Percentiles rank a stretch among this genome's conserved stretches.
phyloP scores from a whole-genome alignment of 352 stramenopile genomes.

The Phytophthora rubi region DNA sequence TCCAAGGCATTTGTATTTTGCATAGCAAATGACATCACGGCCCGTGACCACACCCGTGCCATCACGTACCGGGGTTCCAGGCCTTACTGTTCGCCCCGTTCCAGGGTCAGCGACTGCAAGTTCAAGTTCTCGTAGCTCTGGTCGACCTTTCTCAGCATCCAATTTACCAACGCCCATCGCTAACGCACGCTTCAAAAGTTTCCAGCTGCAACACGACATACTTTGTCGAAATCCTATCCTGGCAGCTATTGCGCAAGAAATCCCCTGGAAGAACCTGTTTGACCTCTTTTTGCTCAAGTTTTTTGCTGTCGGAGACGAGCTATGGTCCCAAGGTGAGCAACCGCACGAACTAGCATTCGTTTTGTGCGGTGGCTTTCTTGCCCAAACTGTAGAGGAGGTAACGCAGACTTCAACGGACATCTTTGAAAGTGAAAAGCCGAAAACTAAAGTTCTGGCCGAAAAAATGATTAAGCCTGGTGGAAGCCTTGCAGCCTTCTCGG shows the following conservation, averaged over 20 bases:
- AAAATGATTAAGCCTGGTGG: slow-evolving; percentile 54
- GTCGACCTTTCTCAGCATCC: slow-evolving; percentile 52
- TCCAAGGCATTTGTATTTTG: background rate
- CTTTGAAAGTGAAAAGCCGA: slow-evolving; percentile 21
- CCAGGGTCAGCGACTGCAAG: slow-evolving; percentile 9
- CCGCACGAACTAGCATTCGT: slow-evolving; percentile 56
- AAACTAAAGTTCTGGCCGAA: slow-evolving; percentile 38
- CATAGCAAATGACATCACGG: slow-evolving; percentile 9
- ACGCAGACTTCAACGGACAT: slow-evolving; percentile 7
- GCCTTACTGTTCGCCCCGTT: slow-evolving; percentile 7
- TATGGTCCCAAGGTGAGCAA: slow-evolving; percentile 47
- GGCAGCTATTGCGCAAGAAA: slow-evolving; percentile 46
- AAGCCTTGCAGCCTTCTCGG: slow-evolving; percentile 39
- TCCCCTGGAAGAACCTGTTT: slow-evolving; percentile 69
- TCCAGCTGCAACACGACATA: slow-evolving; percentile 64
- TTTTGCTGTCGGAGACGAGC: slow-evolving; percentile 51
- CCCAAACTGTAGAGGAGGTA: slow-evolving; percentile 27
- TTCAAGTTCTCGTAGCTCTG: slow-evolving; percentile 24
- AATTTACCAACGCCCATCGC: slow-evolving; percentile 53
- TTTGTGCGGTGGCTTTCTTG: slow-evolving; percentile 59
- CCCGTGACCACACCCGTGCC: slow-evolving; percentile 25
- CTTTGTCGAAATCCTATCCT: slow-evolving; percentile 56
- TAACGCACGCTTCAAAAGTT: slow-evolving; percentile 58
- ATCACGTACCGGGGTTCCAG: background rate
- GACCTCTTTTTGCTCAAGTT: slow-evolving; percentile 65